These are phyloP conservation scores for Quercus tomentella DNA, from an alignment of 331 rosid species.

Conservation along the genomic window DNA sequence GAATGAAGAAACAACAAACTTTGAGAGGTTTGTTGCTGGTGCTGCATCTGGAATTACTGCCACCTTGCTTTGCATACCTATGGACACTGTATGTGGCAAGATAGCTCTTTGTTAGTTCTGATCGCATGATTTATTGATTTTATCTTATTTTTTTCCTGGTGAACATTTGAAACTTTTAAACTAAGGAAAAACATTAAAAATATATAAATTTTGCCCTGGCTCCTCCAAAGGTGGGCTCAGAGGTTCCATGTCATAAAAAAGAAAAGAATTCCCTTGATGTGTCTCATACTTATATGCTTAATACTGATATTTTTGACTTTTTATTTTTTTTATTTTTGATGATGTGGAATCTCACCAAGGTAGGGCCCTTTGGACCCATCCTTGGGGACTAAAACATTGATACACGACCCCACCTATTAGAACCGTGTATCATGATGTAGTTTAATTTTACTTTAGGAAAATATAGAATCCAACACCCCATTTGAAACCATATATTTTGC, in stretches of 20 bases:
- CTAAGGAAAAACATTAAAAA: neutral
- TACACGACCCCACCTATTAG: too few species aligned
- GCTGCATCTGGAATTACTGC: slow-evolving; percentile 98
- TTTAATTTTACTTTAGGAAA: neutral
- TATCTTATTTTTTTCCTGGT: neutral
- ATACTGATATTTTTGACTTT: neutral
- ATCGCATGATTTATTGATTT: neutral
- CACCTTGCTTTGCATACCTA: slow-evolving; percentile 78
- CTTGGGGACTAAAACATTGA: too few species aligned
- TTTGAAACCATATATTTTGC: neutral
- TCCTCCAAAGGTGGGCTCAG: too few species aligned
- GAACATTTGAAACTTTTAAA: neutral
- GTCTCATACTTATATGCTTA: neutral
- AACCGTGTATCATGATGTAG: too few species aligned
- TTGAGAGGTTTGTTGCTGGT: slow-evolving; percentile 96
- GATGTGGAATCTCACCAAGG: too few species aligned
- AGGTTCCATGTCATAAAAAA: too few species aligned
- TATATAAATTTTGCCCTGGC: neutral
- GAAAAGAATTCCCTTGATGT: neutral
- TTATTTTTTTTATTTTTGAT: too few species aligned
- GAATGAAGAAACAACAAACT: slow-evolving; percentile 73
- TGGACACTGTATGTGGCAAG: slow-evolving; percentile 75
- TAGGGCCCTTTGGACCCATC: too few species aligned
- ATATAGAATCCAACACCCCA: neutral
- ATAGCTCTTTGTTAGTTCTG: neutral